Base-by-base conservation (phyloP, 371 early-diverging fungal species). In the Saksenaea oblongispora region DNA sequence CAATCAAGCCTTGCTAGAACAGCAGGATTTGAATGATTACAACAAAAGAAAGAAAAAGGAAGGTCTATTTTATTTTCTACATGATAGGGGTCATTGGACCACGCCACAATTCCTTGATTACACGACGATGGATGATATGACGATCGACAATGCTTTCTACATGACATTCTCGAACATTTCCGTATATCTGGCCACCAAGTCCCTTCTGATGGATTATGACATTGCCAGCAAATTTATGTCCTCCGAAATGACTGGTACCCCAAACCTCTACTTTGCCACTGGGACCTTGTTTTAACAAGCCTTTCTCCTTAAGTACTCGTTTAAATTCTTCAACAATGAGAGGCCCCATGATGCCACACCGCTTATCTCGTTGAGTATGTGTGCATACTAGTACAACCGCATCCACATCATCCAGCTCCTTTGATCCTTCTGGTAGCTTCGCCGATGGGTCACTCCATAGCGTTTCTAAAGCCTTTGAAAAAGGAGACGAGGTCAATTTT, bases 141-240 rank as follows among this genome's bases (percentile, higher is more conserved):
- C 83, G 70, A 64, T 82, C 78, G 8, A 82, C 62, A 24, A 82
- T 66, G 28, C 58, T 68, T 10, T 69, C 57, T 10, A 82, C 78
- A 60, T 79, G 79, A 47, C 83, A 82, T 15, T 73, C 71, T 26
- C 83, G 67, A 10, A 82, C 75, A 41, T 82, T 82, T n/a, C 83
- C 80, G 58, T 82, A 82, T 63, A 77, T 67, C 27, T 82, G 83
- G 0, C 83, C 83, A 1, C 80, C 80, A 31, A 79, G 63, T 2
- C 72, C 67, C 31, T 72, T 70, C 58, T 74, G 75, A 62, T 82
- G 83, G 41, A 82, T 78, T 27, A 82, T 77, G 11, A 82, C 27
- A 59, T 79, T 79, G 51, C 83, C 83, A 42, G 83, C 83, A 73
- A 73, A 82, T 64, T 74, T 75, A 56, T 82, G 83, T 4, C 82